Evolutionary conservation across 805 yeast species (phyloP).

Genomic region (Candida vartiovaarae): DNA sequence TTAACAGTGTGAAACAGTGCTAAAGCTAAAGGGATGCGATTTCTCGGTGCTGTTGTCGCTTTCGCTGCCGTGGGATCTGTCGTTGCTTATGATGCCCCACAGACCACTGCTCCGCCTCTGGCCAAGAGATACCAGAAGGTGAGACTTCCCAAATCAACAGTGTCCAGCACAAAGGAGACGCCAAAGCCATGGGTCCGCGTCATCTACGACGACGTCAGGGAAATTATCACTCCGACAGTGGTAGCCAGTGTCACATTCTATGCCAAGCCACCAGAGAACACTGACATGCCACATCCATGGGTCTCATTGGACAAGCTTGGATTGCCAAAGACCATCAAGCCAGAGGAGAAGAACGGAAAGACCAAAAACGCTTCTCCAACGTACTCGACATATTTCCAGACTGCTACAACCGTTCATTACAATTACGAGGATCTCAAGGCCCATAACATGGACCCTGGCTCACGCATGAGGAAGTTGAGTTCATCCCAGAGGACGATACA

Average conservation of each 20-base stretch:
- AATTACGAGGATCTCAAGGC: slow-evolving; percentile 61
- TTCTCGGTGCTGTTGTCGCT: not conserved
- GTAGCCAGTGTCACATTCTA: slow-evolving; percentile 50
- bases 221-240: slow-evolving; percentile 65
- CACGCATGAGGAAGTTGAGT: slow-evolving; percentile 48
- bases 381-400: slow-evolving; percentile 70
- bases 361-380: slow-evolving; percentile 63
- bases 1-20: no score
- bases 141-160: slow-evolving; percentile 25
- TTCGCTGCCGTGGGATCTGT: not conserved
- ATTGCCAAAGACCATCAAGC: slow-evolving; percentile 69
- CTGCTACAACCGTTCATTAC: slow-evolving; percentile 51
- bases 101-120: slow-evolving; percentile 7
- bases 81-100: not conserved
- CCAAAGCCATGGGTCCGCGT: slow-evolving; percentile 73
- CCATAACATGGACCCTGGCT: slow-evolving; percentile 62
- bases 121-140: slow-evolving; percentile 25
- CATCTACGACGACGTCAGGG: slow-evolving; percentile 45
- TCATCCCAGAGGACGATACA: slow-evolving; percentile 63
- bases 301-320: slow-evolving; percentile 71
- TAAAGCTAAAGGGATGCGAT: not conserved
- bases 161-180: slow-evolving; percentile 28
- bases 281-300: slow-evolving; percentile 76
- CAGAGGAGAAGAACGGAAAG: slow-evolving; percentile 66
- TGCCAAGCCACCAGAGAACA: slow-evolving; percentile 37